A percentile compares a stretch with the other conserved stretches of the same genome.
Evolutionary conservation across 208 protist species (phyloP).

Genomic region (Porcisia hertigi): DNA sequence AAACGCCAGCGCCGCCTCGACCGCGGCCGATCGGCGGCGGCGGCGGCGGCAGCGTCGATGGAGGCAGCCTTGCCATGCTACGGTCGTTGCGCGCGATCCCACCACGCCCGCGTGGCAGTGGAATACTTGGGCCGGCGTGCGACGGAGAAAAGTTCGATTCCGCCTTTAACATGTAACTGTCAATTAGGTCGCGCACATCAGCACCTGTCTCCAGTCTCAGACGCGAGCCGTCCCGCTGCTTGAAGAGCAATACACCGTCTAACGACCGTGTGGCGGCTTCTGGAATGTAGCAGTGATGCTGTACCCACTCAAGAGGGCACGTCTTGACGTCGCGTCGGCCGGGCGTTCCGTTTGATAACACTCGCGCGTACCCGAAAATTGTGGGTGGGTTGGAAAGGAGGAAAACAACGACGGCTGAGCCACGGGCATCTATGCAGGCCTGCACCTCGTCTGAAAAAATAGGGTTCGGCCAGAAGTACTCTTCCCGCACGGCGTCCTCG

Average conservation of each 20-base stretch:
- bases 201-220: constrained; percentile 61
- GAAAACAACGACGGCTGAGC: constrained; percentile 39
- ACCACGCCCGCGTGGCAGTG: constrained; percentile 28
- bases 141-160: constrained; percentile 9
- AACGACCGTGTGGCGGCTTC: constrained; percentile 35
- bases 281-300: constrained; percentile 49
- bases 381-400: constrained; percentile 39
- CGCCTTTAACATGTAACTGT: constrained; percentile 19
- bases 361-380: constrained; percentile 61
- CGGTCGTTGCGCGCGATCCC: constrained; percentile 21
- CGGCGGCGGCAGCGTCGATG: constrained; percentile 2
- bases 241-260: constrained; percentile 41
- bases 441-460: constrained; percentile 46
- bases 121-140: constrained; percentile 21
- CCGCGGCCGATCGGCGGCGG: constrained; percentile 24
- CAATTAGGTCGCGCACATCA: constrained; percentile 51
- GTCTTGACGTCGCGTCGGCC: constrained; percentile 15
- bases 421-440: constrained; percentile 35
- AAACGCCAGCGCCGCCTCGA: constrained; percentile 1
- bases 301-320: constrained; percentile 66
- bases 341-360: constrained; percentile 27
- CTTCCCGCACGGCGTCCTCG: constrained; percentile 46
- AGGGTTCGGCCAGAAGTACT: constrained; percentile 46
- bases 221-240: constrained; percentile 55
- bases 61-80: constrained; percentile 4